Conservation (phyloP, 192 early-diverging fungal species). For the Piromyces finnis region DNA sequence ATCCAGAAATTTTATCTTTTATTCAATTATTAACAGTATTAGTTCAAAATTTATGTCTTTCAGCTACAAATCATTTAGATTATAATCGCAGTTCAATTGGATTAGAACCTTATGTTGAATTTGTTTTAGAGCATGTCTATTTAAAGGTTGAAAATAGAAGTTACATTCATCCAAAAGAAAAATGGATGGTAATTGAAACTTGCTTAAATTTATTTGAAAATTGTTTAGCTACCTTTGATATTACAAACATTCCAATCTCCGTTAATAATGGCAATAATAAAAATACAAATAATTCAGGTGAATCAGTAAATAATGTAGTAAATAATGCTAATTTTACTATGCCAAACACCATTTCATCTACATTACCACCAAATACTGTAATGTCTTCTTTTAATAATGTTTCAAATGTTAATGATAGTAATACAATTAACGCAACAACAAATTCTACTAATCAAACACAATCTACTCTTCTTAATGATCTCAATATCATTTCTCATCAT, state of each 20-base stretch:
- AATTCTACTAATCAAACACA: not conserved
- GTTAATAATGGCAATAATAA: not conserved
- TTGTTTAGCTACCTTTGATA: constrained; percentile 56
- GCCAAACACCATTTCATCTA: not conserved
- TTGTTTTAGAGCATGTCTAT: constrained; percentile 72
- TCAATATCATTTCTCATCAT: constrained; percentile 16
- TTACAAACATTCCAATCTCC: constrained; percentile 17
- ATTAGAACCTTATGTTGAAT: constrained; percentile 47
- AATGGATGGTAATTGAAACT: constrained; percentile 53
- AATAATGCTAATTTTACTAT: not conserved
- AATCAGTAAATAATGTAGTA: not conserved
- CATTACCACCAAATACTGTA: not conserved
- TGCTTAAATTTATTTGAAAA: constrained; percentile 67
- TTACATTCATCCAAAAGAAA: constrained; percentile 47
- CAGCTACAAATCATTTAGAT: not conserved
- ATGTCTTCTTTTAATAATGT: not conserved
- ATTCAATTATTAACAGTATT: constrained; percentile 50
- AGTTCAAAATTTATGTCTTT: constrained; percentile 20
- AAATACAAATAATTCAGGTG: not conserved
- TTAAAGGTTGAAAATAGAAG: constrained; percentile 48
- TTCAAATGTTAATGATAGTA: not conserved
- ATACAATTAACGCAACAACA: not conserved
- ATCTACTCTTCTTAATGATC: not conserved
- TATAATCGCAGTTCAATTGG: not conserved
- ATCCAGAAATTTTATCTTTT: constrained; percentile 75